Evolutionary conservation across 495 filamentous ascomycete genomes (phyloP).

Genomic region (Evernia prunastri): DNA sequence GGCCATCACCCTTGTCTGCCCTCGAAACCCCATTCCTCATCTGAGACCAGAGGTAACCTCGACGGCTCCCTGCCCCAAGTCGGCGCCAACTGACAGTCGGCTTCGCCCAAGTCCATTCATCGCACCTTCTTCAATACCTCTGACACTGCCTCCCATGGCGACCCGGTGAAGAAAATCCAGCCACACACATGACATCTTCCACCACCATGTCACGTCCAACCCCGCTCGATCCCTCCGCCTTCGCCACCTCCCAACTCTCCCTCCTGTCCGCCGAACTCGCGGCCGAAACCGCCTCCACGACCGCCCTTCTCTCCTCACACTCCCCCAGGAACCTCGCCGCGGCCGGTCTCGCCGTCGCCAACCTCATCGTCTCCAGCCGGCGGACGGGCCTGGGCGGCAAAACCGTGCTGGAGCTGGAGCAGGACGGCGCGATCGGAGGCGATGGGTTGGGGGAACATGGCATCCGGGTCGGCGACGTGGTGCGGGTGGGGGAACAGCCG

Average conservation of each 20-base stretch:
- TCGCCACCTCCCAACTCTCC: constrained; percentile 69
- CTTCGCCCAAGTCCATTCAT: not conserved
- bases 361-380: constrained; percentile 65
- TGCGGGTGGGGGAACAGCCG: constrained; percentile 70
- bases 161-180: too few relatives aligned
- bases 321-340: constrained; percentile 71
- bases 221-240: constrained; percentile 58
- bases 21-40: not conserved
- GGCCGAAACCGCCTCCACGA: constrained; percentile 69
- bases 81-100: not conserved
- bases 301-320: constrained; percentile 60
- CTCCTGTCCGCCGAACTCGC: constrained; percentile 73
- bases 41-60: not conserved
- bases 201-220: not conserved
- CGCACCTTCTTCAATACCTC: too few relatives aligned
- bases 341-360: constrained; percentile 80
- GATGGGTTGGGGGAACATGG: constrained; percentile 65
- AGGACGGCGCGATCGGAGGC: constrained; percentile 59
- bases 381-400: constrained; percentile 90
- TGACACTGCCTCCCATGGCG: too few relatives aligned
- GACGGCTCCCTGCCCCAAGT: not conserved
- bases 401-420: constrained; percentile 71
- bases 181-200: too few relatives aligned
- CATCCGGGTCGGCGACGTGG: constrained; percentile 80
- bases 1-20: not conserved